Evolutionary conservation across 768 basidiomycete species (phyloP).

Genomic region (Russula dissimulans): DNA sequence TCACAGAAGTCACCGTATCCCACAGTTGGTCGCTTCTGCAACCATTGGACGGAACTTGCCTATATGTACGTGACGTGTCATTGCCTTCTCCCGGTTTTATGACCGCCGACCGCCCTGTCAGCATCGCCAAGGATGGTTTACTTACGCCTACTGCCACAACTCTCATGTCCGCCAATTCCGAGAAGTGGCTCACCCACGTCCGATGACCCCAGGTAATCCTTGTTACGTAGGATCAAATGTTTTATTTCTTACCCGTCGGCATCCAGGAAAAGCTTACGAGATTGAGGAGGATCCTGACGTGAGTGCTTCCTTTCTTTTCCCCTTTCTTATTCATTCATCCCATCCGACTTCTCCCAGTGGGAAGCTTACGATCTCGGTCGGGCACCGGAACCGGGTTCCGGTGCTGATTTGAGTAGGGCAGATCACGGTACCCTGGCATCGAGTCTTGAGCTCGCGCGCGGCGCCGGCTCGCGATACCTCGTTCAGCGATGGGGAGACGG

Average conservation of each 20-base stretch:
- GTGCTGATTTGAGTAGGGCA: constrained; percentile 55
- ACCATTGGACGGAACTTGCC: constrained; percentile 68
- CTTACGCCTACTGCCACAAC: constrained; percentile 94
- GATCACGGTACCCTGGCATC: constrained; percentile 55
- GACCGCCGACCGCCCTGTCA: constrained; percentile 26
- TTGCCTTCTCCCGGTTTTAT: constrained; percentile 20
- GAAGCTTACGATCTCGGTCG: constrained; percentile 71
- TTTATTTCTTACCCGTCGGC: background rate
- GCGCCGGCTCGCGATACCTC: constrained; percentile 82
- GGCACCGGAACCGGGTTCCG: constrained; percentile 49
- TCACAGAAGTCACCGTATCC: constrained; percentile 55
- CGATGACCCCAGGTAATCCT: constrained; percentile 53
- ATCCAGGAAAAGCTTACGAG: constrained; percentile 50
- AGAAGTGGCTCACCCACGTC: constrained; percentile 58
- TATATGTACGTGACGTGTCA: constrained; percentile 58
- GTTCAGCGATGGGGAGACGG: constrained; percentile 90
- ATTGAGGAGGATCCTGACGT: constrained; percentile 84
- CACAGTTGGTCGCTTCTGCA: constrained; percentile 78
- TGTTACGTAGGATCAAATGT: constrained; percentile 4
- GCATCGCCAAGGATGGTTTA: constrained; percentile 92
- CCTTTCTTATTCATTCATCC: constrained; percentile 17
- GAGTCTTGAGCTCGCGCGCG: constrained; percentile 70
- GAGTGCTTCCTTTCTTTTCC: constrained; percentile 28
- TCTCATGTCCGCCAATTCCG: constrained; percentile 94
- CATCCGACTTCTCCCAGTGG: constrained; percentile 37